Base-by-base conservation (phyloP, 768 basidiomycete genomes). In the Lactifluus hygrophoroides region DNA sequence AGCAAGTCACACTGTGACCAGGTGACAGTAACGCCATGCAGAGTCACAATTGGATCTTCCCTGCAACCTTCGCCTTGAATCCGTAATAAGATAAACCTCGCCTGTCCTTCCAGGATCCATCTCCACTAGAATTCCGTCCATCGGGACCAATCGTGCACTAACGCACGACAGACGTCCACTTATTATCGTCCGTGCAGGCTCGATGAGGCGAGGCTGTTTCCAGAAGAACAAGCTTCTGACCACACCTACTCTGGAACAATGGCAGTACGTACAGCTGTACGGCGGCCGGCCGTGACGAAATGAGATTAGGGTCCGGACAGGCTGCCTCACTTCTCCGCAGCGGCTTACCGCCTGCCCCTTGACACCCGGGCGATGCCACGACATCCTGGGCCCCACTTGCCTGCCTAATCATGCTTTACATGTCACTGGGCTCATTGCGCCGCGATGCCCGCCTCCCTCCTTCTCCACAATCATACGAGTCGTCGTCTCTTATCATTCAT, bases 281-380 rank as follows among this genome's bases (percentile, higher is more conserved):
- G 58, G 53, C 53, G 48, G 17, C 49, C 54, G 49, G 23, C 43
- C 54, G 49, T 60, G 54, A 56, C 49, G 54, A 51, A 38, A 56
- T 51, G 21, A 38, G 53, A 32, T 45, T 45, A 51, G 27, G 21
- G 42, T 37, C 47, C 34, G n/a, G 52, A 17, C 21, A 28, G 40
- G n/a, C 35, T 44, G 21, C 46, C 23, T 49, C 46, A n/a, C 58
- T 60, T 60, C 54, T 51, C 42, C 59, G 59, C 59, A 55, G 54
- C 49, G 59, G 44, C 59, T 60, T 60, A 60, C 59, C 59, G 59
- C 58, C 59, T 55, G 54, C 21, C 49, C 23, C 48, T 51, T 40
- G 52, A 37, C 32, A 50, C 49, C 30, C 30, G 25, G 19, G 17
- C 35, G 45, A 48, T 16, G 17, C 10, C 16, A 38, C 38, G 4